Conservation (phyloP, 805 yeast species). For the Candida endomychidarum region DNA sequence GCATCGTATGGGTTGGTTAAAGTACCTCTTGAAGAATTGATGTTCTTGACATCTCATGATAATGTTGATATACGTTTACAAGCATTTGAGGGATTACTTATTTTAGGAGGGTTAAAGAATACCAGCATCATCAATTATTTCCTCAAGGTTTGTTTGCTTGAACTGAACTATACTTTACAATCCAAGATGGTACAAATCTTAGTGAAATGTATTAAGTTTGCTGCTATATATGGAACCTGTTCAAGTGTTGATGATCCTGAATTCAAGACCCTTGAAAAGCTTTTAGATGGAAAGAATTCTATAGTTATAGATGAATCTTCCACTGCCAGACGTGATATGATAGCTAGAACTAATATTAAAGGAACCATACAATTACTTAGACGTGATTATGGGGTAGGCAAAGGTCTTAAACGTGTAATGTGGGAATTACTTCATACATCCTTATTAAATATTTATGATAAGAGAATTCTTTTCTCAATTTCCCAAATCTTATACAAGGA, state of each 20-base stretch:
- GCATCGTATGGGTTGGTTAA: conserved; percentile 54
- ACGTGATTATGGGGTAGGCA: conserved; percentile 55
- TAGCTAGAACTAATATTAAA: conserved; percentile 60
- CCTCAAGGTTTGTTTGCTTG: conserved; percentile 56
- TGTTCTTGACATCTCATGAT: conserved; percentile 51
- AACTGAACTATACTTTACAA: conserved; percentile 48
- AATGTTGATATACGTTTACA: conserved; percentile 55
- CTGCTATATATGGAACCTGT: conserved; percentile 64
- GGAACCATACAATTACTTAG: conserved; percentile 69
- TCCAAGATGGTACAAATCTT: conserved; percentile 49
- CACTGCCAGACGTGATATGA: conserved; percentile 55
- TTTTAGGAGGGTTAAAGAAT: conserved; percentile 77
- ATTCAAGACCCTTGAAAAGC: conserved; percentile 39
- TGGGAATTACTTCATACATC: conserved; percentile 74
- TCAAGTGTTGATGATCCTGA: conserved; percentile 67
- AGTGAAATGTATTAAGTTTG: conserved; percentile 54
- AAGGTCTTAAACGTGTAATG: conserved; percentile 55
- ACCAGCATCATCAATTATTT: conserved; percentile 58
- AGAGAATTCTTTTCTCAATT: conserved; percentile 62
- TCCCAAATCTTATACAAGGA: conserved; percentile 67
- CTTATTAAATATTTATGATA: conserved; percentile 55
- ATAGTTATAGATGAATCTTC: conserved; percentile 52
- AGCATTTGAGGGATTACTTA: conserved; percentile 69
- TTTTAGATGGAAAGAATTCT: conserved; percentile 15
- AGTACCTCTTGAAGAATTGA: conserved; percentile 53